These are phyloP conservation scores for Eucalyptus virginea DNA, from an alignment of 345 rosid species.

Conservation along the genomic window DNA sequence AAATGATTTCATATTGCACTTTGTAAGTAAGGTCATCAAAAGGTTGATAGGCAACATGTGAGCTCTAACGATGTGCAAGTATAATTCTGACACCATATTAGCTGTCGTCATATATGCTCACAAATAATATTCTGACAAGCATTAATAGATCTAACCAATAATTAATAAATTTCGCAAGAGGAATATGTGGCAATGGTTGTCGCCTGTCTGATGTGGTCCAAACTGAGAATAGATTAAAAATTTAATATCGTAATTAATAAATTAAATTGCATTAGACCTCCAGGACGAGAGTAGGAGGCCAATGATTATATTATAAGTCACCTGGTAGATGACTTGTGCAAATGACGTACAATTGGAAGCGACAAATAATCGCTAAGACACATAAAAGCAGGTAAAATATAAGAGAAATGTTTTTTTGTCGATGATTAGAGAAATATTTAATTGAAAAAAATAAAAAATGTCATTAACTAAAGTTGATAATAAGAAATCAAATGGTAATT, in stretches of 20 bases:
- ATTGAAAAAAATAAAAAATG: too few species aligned
- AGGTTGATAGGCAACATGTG: not conserved
- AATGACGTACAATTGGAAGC: not conserved
- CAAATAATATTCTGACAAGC: not conserved
- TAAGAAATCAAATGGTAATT: accelerated
- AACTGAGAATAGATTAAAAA: not conserved
- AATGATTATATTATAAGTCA: not conserved
- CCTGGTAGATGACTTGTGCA: not conserved
- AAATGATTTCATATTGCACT: not conserved
- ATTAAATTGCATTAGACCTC: not conserved
- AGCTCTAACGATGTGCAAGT: not conserved
- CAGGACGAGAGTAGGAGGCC: not conserved
- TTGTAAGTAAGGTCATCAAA: not conserved
- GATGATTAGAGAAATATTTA: not conserved
- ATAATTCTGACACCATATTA: not conserved
- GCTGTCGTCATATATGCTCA: not conserved
- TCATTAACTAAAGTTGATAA: not conserved
- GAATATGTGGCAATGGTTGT: not conserved
- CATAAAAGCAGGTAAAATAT: not conserved
- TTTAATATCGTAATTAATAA: not conserved
- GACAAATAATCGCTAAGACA: not conserved
- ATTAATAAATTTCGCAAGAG: not conserved
- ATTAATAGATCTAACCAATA: not conserved
- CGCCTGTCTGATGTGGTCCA: not conserved
- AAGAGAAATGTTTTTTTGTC: not conserved